Evolutionary conservation across 2,329 filamentous ascomycete genomes (phyloP), one percentile per base, ranked within the genome.

Genomic region (Pseudocercospora pini-densiflorae): DNA sequence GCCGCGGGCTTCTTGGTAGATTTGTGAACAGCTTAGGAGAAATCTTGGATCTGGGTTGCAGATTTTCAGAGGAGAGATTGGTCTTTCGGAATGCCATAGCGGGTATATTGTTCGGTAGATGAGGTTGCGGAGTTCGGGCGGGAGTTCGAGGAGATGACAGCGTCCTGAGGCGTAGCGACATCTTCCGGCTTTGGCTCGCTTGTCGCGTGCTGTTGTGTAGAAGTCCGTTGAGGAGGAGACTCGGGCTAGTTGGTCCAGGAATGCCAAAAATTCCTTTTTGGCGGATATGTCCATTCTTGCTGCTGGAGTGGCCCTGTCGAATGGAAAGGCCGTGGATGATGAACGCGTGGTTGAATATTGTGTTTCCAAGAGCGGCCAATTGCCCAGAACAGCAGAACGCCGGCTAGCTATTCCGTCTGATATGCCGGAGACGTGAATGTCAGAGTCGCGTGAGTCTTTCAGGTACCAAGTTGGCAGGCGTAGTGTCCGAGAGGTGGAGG

Each of bases 101-200:
- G 29, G 40, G n/a, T 55, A 47, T 14, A 58, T 36, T 2, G 54
- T 58, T 8, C 40, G 12, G 54, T 65, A 69, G 62, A 63, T 63
- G 29, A 19, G 9, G 54, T 60, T 67, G 3, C 65, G 65, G 1
- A 69, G 53, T 43, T 68, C 67, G 5, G 60, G 47, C 8, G 66
- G 51, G 10, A 68, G 45, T 16, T 60, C 55, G 54, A 68, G 49
- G 40, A 66, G 54, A 45, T 47, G 59, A 10, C 59, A 62, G 10
- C 27, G 14, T 58, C 23, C 24, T 19, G 54, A 19, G 14, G 27
- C n/a, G 29, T 36, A 58, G 27, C 54, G 54, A n/a, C 14, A 19
- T 40, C 23, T 40, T 3, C 54, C 54, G 10, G 9, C 16, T n/a
- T 21, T 21, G 7, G 54, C 54, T n/a, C 33, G 31, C 16, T 58